These are phyloP conservation scores for Saturnispora zaruensis DNA, from an alignment of 805 yeast species.

Conservation along the genomic window DNA sequence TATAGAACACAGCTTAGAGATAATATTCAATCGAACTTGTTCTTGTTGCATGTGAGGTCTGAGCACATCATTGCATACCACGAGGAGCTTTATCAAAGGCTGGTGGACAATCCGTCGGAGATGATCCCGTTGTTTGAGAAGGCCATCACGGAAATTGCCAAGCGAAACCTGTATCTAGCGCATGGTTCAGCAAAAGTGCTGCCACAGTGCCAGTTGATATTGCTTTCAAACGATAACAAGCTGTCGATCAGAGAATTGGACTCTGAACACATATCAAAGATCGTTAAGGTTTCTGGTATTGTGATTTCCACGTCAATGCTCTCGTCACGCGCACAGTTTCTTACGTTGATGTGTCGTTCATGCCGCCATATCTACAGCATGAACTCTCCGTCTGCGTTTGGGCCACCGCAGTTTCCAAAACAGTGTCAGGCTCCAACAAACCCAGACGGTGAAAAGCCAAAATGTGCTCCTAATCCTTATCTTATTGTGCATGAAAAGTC, in stretches of 20 bases:
- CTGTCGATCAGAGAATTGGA: conserved; percentile 74
- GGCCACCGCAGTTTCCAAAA: conserved; percentile 60
- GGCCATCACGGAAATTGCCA: conserved; percentile 81
- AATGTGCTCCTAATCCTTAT: conserved; percentile 90
- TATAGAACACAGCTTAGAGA: conserved; percentile 89
- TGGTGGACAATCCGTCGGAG: conserved; percentile 81
- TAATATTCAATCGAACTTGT: conserved; percentile 69
- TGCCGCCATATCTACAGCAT: conserved; percentile 76
- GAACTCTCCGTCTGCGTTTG: conserved; percentile 57
- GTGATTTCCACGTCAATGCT: conserved; percentile 86
- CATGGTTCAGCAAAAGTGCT: conserved; percentile 40
- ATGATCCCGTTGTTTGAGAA: conserved; percentile 79
- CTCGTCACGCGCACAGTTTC: conserved; percentile 74
- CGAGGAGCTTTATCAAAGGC: conserved; percentile 78
- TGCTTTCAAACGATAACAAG: conserved; percentile 63
- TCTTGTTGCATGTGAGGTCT: conserved; percentile 62
- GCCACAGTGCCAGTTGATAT: conserved; percentile 77
- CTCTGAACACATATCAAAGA: conserved; percentile 80
- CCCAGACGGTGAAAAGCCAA: conserved; percentile 38
- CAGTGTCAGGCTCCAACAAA: conserved; percentile 53
- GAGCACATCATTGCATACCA: conserved; percentile 83
- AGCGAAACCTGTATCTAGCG: conserved; percentile 49
- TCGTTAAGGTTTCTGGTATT: conserved; percentile 88
- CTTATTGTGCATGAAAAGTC: conserved; percentile 90
- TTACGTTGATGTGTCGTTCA: conserved; percentile 77